Evolutionary conservation across 371 early-diverging fungal species (phyloP).

Genomic region (Encephalitozoon hellem): DNA sequence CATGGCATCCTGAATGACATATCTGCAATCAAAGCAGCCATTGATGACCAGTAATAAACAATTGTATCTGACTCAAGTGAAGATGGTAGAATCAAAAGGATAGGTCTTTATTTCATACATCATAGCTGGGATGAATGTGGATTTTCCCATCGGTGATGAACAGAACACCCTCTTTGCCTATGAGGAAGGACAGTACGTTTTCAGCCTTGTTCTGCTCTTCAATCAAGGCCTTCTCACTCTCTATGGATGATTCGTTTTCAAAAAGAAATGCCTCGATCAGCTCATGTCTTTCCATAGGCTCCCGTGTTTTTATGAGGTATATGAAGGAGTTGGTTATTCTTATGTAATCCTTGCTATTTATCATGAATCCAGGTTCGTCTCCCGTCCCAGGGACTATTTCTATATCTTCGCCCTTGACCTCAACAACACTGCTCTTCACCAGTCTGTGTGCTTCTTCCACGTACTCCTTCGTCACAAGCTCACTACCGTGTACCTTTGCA

Average conservation of each 20-base stretch:
- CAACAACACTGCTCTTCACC: slow-evolving; percentile 77
- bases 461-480: slow-evolving; percentile 61
- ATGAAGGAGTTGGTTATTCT: slow-evolving; percentile 52
- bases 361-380: slow-evolving; percentile 54
- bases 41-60: background rate
- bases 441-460: slow-evolving; percentile 82
- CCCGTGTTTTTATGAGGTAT: slow-evolving; percentile 44
- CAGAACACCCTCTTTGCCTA: slow-evolving; percentile 60
- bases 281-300: slow-evolving; percentile 62
- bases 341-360: slow-evolving; percentile 49
- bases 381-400: slow-evolving; percentile 58
- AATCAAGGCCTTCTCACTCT: slow-evolving; percentile 66
- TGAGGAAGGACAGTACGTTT: slow-evolving; percentile 66
- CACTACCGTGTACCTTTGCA: slow-evolving; percentile 61
- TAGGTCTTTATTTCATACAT: slow-evolving; percentile 1
- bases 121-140: slow-evolving; percentile 61
- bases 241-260: slow-evolving; percentile 64
- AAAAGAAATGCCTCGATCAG: slow-evolving; percentile 73
- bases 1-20: background rate
- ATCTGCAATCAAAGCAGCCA: background rate
- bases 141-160: slow-evolving; percentile 53
- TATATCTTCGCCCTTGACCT: slow-evolving; percentile 76
- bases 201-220: slow-evolving; percentile 66
- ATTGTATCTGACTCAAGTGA: background rate
- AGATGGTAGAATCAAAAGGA: background rate